These are phyloP conservation scores for Pythium folliculosum DNA, from an alignment of 352 stramenopile species.

Conservation along the genomic window DNA sequence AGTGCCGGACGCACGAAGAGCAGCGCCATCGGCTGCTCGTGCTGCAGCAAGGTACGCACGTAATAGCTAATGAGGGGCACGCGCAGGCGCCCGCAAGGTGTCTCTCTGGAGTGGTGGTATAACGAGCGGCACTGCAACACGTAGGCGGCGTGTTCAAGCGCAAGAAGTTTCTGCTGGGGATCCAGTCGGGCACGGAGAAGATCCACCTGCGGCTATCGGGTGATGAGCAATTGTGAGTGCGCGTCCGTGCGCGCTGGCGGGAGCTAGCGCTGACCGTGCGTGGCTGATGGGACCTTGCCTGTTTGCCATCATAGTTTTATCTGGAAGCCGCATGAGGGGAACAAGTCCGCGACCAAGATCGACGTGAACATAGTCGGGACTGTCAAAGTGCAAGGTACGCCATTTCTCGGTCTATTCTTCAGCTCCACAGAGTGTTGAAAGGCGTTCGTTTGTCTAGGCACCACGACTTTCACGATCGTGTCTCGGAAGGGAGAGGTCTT, in stretches of 20 bases:
- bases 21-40: slow-evolving; percentile 60
- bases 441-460: slow-evolving; percentile 24
- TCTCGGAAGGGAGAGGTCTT: slow-evolving; percentile 63
- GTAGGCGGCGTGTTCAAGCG: slow-evolving; percentile 67
- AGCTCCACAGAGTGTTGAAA: background rate
- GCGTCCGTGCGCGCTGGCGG: background rate
- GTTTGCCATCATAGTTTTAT: slow-evolving; percentile 41
- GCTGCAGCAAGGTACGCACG: slow-evolving; percentile 64
- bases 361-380: slow-evolving; percentile 49
- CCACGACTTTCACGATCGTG: slow-evolving; percentile 48
- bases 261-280: background rate
- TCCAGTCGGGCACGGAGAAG: slow-evolving; percentile 62
- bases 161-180: slow-evolving; percentile 75
- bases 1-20: slow-evolving; percentile 72
- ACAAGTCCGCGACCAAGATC: slow-evolving; percentile 51
- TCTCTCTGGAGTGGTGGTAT: background rate
- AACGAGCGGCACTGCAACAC: too few relatives aligned
- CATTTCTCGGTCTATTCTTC: background rate
- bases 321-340: slow-evolving; percentile 63
- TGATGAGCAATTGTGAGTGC: slow-evolving; percentile 57
- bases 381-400: slow-evolving; percentile 55
- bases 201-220: slow-evolving; percentile 63
- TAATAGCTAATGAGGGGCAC: background rate
- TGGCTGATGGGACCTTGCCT: background rate
- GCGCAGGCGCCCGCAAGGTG: too few relatives aligned